Evolutionary conservation across 305 asterid genomes (phyloP).

Genomic region (Fraxinus xanthoxyloides): DNA sequence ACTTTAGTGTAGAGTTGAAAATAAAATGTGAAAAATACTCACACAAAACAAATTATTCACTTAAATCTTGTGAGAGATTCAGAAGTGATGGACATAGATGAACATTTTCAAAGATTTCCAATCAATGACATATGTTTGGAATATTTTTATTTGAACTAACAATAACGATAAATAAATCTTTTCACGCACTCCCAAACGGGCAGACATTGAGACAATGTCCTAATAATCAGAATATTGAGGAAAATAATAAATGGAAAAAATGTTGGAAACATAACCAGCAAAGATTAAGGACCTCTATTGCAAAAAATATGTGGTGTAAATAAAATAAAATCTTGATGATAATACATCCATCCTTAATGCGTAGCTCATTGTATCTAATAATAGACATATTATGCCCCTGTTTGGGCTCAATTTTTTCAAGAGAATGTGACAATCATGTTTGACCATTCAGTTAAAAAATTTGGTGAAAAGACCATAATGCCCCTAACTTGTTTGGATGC

Average conservation of each 20-base stretch:
- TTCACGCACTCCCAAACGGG: no score
- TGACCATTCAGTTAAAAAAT: no score
- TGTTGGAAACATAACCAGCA: not conserved
- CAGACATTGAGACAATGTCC: no score
- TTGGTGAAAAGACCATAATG: no score
- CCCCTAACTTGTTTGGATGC: no score
- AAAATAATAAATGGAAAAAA: no score
- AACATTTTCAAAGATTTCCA: not conserved
- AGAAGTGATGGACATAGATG: not conserved
- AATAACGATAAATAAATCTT: no score
- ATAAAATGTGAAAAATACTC: not conserved
- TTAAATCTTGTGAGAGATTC: not conserved
- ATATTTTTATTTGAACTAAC: no score
- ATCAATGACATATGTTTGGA: not conserved
- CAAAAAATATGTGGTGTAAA: not conserved
- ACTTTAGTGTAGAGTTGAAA: not conserved
- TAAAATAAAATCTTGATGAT: not conserved
- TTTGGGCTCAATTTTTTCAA: no score
- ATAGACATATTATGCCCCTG: not conserved
- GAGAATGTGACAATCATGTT: no score
- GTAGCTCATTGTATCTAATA: not conserved
- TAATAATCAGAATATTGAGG: not conserved
- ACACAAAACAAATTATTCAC: not conserved
- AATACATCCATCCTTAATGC: not conserved
- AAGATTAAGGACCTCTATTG: not conserved